A percentile compares a stretch with the other conserved stretches of the same genome.
phyloP scores from a whole-genome alignment of 2,329 filamentous ascomycete genomes.

The Akanthomyces uredinophilus region DNA sequence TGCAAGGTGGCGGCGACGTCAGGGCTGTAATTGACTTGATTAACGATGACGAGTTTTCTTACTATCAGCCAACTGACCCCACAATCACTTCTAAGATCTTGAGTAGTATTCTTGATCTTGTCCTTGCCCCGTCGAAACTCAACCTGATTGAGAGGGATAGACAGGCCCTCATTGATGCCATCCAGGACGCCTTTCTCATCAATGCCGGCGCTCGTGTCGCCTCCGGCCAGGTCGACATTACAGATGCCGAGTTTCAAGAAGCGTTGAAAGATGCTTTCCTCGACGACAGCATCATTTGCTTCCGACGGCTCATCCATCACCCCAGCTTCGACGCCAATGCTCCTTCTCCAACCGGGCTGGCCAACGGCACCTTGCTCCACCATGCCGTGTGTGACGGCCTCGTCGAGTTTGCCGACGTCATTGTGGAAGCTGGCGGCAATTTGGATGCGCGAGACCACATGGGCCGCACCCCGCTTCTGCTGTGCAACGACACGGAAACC shows the following conservation, averaged over 20 bases:
- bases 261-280: constrained; percentile 24
- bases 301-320: constrained; percentile 26
- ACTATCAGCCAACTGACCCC: background rate
- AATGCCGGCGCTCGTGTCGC: background rate
- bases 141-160: background rate
- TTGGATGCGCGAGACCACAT: constrained; percentile 24
- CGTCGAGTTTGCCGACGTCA: constrained; percentile 23
- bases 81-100: background rate
- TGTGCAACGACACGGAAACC: constrained; percentile 24
- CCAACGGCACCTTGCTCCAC: constrained; percentile 28
- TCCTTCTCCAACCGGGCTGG: constrained; percentile 11
- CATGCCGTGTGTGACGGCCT: constrained; percentile 24
- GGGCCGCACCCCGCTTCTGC: constrained; percentile 33
- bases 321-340: constrained; percentile 28
- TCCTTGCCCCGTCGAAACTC: constrained; percentile 10
- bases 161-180: background rate
- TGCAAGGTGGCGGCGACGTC: constrained; percentile 17
- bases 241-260: constrained; percentile 19
- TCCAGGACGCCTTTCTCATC: background rate
- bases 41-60: constrained; percentile 2
- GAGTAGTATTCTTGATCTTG: constrained; percentile 8
- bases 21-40: constrained; percentile 19
- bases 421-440: constrained; percentile 25
- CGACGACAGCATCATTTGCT: constrained; percentile 20
- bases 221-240: constrained; percentile 11